Evolutionary conservation across 768 basidiomycete genomes (phyloP), one percentile per base, ranked within the genome.

Genomic region (Hebeloma cylindrosporum): DNA sequence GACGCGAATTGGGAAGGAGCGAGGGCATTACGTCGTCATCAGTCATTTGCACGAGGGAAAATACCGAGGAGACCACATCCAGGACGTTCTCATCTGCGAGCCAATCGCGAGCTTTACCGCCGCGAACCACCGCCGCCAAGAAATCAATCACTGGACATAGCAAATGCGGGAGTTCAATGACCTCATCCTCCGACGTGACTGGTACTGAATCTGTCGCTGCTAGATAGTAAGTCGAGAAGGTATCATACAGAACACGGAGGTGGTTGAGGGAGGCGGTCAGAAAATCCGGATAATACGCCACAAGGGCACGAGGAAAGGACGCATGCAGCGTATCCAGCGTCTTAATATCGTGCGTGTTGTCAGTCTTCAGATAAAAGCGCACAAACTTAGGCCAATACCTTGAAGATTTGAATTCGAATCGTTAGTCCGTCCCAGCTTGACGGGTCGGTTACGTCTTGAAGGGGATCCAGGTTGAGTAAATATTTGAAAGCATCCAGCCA

Each of bases 401-500:
- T 86, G 72, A 91, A 95, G 35, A 95, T 73, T 59, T 97, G 88
- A 30, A 85, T 80, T 37, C 87, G 75, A 41, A 97, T 73, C 5
- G 83, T 71, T 7, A 99, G 64, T 5, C 78, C 80, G 62, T 95
- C 91, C 93, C 94, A 97, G 39, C 80, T 78, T 16, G 71, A 61
- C 4, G 70, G 68, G 35, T 73, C 73, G 11, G 72, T 60, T 3
- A 87, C 71, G 57, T 94, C 93, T 40, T 68, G 64, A 16, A 72
- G 65, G 0, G 85, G 78, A 59, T 90, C 82, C 16, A 79, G 63
- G 39, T 68, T 73, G 17, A 97, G 70, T 10, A 97, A 72, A 11
- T 82, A 79, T 50, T 80, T 82, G 72, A 97, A 93, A 0, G 90
- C 89, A 27, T 87, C 85, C n/a, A 97, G 67, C 96, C 96, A 99